Percentiles rank a stretch among this genome's conserved stretches.
These are phyloP conservation scores for Mikania micrantha DNA, from an alignment of 129 eudicot species.

Conservation along the genomic window DNA sequence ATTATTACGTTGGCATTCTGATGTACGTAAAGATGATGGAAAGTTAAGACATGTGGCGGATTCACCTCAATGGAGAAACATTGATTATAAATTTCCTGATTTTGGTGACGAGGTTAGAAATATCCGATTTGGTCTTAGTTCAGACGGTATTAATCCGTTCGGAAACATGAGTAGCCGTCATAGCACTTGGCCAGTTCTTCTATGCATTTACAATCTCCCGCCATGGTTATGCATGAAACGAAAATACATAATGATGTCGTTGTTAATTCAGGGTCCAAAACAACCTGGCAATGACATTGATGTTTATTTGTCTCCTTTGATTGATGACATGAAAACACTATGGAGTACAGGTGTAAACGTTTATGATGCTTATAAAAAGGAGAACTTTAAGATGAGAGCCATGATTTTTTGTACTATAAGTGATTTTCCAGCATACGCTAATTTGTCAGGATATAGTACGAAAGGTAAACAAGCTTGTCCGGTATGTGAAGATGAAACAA, in stretches of 20 bases:
- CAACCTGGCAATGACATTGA: background rate
- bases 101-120: background rate
- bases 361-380: background rate
- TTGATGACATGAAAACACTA: background rate
- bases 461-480: background rate
- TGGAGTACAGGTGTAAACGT: background rate
- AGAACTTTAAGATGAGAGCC: background rate
- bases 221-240: background rate
- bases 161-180: background rate
- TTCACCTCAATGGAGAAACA: background rate
- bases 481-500: background rate
- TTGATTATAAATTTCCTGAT: background rate
- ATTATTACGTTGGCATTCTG: background rate
- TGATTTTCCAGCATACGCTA: background rate
- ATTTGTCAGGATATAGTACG: background rate
- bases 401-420: background rate
- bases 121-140: background rate
- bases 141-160: background rate
- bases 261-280: background rate
- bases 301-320: background rate
- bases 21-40: background rate
- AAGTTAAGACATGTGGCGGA: background rate
- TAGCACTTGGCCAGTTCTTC: too few species aligned
- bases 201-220: background rate
- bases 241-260: background rate